phyloP scores from a whole-genome alignment of 1,139 yeast species.

The Pichia sp. region DNA sequence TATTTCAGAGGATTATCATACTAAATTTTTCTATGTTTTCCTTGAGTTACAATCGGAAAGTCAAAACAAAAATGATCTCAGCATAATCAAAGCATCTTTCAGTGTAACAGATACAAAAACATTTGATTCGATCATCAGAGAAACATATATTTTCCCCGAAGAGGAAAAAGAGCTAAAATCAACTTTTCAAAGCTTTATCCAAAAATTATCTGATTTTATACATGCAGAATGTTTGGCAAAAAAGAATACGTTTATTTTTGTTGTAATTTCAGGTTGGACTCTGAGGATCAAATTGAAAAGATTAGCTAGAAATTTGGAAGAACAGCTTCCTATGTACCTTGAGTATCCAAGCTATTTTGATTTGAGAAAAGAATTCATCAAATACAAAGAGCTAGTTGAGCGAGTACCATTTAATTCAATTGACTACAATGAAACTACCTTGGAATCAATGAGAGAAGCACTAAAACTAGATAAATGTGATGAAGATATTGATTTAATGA shows the following conservation, averaged over 20 bases:
- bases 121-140: not conserved
- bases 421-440: slow-evolving; percentile 23
- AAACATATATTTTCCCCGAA: slow-evolving; percentile 1
- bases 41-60: not conserved
- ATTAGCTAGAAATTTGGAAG: slow-evolving; percentile 72
- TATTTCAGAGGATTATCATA: not conserved
- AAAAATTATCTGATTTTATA: slow-evolving; percentile 8
- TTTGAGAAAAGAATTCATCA: slow-evolving; percentile 60
- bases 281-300: slow-evolving; percentile 71
- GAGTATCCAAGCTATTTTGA: slow-evolving; percentile 76
- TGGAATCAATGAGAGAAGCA: slow-evolving; percentile 15
- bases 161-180: not conserved
- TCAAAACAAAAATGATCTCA: slow-evolving; percentile 4
- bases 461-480: slow-evolving; percentile 1
- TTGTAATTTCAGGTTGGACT: slow-evolving; percentile 59
- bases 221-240: slow-evolving; percentile 6
- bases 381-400: slow-evolving; percentile 49
- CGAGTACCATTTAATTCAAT: slow-evolving; percentile 8
- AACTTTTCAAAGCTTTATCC: slow-evolving; percentile 5
- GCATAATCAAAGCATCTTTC: slow-evolving; percentile 4
- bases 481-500: slow-evolving; percentile 35
- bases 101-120: slow-evolving; percentile 1
- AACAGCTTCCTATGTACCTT: slow-evolving; percentile 64
- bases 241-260: slow-evolving; percentile 51
- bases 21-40: not conserved